Base-by-base conservation (phyloP, 768 basidiomycete species). In the Boletus rex-veris region DNA sequence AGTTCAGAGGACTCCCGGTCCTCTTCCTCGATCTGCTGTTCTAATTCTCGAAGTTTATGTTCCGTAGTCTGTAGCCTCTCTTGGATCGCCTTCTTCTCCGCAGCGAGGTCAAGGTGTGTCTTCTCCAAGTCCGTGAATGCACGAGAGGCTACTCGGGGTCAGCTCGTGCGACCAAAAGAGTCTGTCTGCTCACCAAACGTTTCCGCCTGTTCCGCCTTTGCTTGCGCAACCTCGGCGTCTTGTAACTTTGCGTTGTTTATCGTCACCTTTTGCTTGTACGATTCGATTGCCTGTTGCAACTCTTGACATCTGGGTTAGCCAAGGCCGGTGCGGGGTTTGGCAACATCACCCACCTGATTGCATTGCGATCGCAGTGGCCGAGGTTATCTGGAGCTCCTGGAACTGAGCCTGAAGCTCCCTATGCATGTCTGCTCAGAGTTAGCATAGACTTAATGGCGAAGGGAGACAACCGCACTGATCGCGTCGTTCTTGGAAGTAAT, bases 1-100 rank as follows among this genome's bases (percentile, higher is more conserved):
- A 85, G 73, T 57, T 89, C 86, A 21, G 84, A 80, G 12, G 80
- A 80, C 50, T 86, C 85, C 12, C 79, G 80, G n/a, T 79, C 80
- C 48, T 84, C 86, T 46, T 86, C 83, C 36, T 86, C 85, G 1
- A 88, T 74, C 58, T 81, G 82, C 36, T 73, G 71, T 54, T 87
- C 82, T 7, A 88, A 70, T n/a, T 85, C 81, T 30, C 70, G 78
- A 30, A 84, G 64, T 49, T 78, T 78, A 42, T 72, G 71, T 58
- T 86, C 84, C 1, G 83, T 75, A 0, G 66, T 65, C 50, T 77
- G 75, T 15, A 86, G 60, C 11, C 73, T 74, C 41, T 78, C 76
- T 59, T 84, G 77, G 0, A 75, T 66, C 10, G 75, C 73, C 58
- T 84, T 81, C 24, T 77, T 76, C 45, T 86, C 83, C 10, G 77